Percentiles rank a stretch among this genome's conserved stretches.
Conservation (phyloP, 371 early-diverging fungal genomes). For the Actinomortierella wolfii region DNA sequence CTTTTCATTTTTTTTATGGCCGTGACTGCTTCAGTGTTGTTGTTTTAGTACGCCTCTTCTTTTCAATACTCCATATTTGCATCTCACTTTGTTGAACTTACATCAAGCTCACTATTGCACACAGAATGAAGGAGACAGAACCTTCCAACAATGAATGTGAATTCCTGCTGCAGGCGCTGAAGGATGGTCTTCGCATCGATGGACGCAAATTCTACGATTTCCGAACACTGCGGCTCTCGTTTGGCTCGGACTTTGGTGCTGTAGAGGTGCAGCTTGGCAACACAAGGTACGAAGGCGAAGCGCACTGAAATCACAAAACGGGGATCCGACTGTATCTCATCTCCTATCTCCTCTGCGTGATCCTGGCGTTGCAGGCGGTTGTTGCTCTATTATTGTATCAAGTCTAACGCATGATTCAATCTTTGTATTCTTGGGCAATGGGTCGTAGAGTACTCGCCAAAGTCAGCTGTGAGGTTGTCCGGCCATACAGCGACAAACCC, state of each 20-base stretch:
- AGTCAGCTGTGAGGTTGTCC: constrained; percentile 86
- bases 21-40: too few species aligned
- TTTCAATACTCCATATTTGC: too few species aligned
- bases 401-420: background rate
- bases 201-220: constrained; percentile 81
- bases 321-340: background rate
- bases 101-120: too few species aligned
- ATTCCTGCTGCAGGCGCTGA: constrained; percentile 71
- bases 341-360: background rate
- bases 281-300: constrained; percentile 59
- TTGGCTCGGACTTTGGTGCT: constrained; percentile 75
- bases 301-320: background rate
- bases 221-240: constrained; percentile 68
- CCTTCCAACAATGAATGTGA: constrained; percentile 67
- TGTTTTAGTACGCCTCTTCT: too few species aligned
- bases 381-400: background rate
- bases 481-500: constrained; percentile 78
- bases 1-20: too few species aligned
- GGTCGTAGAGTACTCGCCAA: constrained; percentile 75
- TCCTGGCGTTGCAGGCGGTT: background rate
- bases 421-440: background rate
- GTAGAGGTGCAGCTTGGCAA: constrained; percentile 84
- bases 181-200: constrained; percentile 74
- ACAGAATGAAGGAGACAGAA: constrained; percentile 50
- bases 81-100: too few species aligned